Evolutionary conservation across 192 early-diverging fungal genomes (phyloP).

Genomic region (Umbelopsis ramanniana): DNA sequence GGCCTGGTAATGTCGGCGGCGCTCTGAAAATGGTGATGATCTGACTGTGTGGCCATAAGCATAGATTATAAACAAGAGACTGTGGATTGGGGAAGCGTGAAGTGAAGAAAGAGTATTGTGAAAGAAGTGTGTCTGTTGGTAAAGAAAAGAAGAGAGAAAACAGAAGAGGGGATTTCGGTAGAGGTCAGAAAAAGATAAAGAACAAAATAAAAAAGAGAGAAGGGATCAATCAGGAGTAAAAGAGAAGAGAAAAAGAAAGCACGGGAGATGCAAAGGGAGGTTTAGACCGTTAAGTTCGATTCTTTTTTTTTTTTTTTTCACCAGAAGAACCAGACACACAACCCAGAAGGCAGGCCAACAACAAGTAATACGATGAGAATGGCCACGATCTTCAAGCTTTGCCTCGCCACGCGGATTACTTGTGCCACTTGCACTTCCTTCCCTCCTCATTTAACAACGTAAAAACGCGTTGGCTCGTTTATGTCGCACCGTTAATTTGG

Average conservation of each 20-base stretch:
- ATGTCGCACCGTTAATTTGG: background rate
- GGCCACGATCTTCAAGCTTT: constrained; percentile 21
- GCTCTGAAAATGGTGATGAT: constrained; percentile 11
- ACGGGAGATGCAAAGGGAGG: constrained; percentile 23
- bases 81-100: background rate
- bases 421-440: constrained; percentile 14
- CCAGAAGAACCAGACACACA: background rate
- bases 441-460: background rate
- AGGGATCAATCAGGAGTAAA: constrained; percentile 14
- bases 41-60: constrained; percentile 27
- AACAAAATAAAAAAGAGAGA: constrained; percentile 21
- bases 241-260: background rate
- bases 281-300: background rate
- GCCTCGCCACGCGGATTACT: constrained; percentile 15
- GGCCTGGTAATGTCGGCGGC: background rate
- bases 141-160: background rate
- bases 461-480: background rate
- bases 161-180: no score
- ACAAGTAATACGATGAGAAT: constrained; percentile 24
- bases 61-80: constrained; percentile 11
- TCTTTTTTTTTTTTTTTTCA: background rate
- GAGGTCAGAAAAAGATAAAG: background rate
- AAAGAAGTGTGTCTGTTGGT: background rate
- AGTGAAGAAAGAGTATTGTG: background rate
- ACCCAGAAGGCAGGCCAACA: constrained; percentile 19